Evolutionary conservation across 2,329 filamentous ascomycete species (phyloP), one percentile per base, ranked within the genome.

Genomic region (Fusarium bactridioides): DNA sequence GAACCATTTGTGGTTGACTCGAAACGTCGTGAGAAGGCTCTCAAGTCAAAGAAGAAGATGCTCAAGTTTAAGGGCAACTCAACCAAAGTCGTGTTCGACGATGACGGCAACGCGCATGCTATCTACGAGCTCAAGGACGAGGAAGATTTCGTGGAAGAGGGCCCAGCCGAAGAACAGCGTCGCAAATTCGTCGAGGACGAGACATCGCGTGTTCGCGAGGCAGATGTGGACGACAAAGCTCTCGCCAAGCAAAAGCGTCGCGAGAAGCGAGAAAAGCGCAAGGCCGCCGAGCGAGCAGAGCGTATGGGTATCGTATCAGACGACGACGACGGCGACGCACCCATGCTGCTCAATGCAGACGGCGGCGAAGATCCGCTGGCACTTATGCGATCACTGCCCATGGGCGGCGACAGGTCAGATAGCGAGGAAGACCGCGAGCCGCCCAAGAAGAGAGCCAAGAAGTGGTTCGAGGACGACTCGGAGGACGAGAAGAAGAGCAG

Each of bases 11-110:
- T 97, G 25, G 90, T 99, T 70, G 96, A 99, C 84, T 97, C 94
- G 18, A 97, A 98, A 82, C 94, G 96, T 29, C 92, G 94, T 74
- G 95, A 97, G 83, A 98, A 98, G 84, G 88, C 97, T n/a, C 89
- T 98, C 73, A 92, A 92, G 78, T 97, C 93, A 25, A 98, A 98
- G 87, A 97, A 97, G 87, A 93, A 97, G 82, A 89, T 98, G 73
- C 88, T 94, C 79, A 96, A 97, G 80, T 93, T 94, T 85, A 97
- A 94, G 85, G 93, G 94, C 78, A 93, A 92, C 79, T 93, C 94
- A 18, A 91, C 89, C 44, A 97, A 96, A 80, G 84, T 98, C 12
- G 87, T 98, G 10, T 99, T 95, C 80, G 95, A 98, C 82, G 95
- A 97, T 53, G 94, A 98, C 37, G 95, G 95, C 75, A 91, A 93